Conservation (phyloP, 23 red algal species). For the Chondrus crispus region DNA sequence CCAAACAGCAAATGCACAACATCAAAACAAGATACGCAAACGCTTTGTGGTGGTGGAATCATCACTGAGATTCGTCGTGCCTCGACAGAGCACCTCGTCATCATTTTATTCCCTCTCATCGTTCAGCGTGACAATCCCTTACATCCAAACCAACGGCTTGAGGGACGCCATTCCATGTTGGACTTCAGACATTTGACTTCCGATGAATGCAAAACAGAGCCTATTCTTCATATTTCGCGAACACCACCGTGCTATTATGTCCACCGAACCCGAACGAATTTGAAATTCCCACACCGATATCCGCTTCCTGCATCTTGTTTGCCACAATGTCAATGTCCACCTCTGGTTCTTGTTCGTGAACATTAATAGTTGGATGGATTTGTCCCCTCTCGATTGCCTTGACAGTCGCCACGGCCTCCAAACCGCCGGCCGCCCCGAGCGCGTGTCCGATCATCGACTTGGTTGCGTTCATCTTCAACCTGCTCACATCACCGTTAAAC, state of each 20-base stretch:
- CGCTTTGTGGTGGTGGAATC: too few relatives aligned
- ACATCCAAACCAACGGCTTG: too few relatives aligned
- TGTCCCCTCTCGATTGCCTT: conserved; percentile 93
- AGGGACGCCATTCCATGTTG: too few relatives aligned
- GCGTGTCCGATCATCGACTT: conserved; percentile 99
- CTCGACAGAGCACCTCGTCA: too few relatives aligned
- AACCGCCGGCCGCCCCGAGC: conserved; percentile 86
- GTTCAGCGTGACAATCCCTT: too few relatives aligned
- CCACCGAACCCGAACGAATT: conserved; percentile 99
- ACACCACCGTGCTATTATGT: conserved; percentile 91
- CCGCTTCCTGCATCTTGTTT: conserved; percentile 77
- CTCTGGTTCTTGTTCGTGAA: conserved; percentile 56
- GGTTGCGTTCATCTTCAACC: conserved; percentile 95
- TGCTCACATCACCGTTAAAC: conserved; percentile 71
- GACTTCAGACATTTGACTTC: too few relatives aligned
- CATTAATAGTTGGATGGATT: conserved; percentile 93
- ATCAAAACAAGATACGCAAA: too few relatives aligned
- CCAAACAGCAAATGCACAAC: too few relatives aligned
- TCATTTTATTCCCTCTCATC: too few relatives aligned
- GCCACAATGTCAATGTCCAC: conserved; percentile 95
- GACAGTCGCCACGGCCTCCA: conserved; percentile 93
- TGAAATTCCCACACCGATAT: conserved; percentile 79
- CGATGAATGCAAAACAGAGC: too few relatives aligned
- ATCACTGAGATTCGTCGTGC: too few relatives aligned
- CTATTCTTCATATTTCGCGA: conserved; percentile 62